These are phyloP conservation scores for Phycomyces blakesleeanus DNA, from an alignment of 192 early-diverging fungal species.

Conservation along the genomic window DNA sequence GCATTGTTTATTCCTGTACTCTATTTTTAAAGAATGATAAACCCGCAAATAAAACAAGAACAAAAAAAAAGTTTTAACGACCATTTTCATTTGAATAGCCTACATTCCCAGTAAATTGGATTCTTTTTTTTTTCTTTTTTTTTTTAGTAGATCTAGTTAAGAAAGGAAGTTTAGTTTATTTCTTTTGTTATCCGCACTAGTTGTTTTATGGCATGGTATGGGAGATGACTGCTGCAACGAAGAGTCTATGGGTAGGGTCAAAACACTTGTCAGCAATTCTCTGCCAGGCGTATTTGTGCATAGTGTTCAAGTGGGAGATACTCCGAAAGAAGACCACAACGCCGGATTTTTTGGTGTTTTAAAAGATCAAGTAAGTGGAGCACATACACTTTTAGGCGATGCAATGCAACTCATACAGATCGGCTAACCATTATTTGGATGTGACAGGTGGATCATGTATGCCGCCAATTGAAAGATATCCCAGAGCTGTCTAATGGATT, in stretches of 20 bases:
- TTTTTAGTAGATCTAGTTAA: too few species aligned
- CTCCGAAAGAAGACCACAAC: conserved; percentile 68
- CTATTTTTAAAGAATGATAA: too few species aligned
- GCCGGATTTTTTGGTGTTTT: conserved; percentile 85
- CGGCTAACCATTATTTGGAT: background rate
- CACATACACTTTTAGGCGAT: too few species aligned
- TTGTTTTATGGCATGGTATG: conserved; percentile 91
- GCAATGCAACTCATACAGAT: too few species aligned
- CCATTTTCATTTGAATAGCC: too few species aligned
- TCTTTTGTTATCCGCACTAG: conserved; percentile 25
- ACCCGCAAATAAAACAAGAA: too few species aligned
- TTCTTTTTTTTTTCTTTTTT: too few species aligned
- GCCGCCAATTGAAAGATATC: conserved; percentile 56
- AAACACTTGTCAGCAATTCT: conserved; percentile 22
- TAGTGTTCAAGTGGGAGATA: conserved; percentile 66
- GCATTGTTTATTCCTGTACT: too few species aligned
- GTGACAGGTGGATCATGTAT: conserved; percentile 27
- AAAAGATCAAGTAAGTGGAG: conserved; percentile 59
- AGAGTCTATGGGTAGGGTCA: conserved; percentile 38
- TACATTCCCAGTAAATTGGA: too few species aligned
- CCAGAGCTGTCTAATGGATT: conserved; percentile 69
- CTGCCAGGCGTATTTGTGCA: conserved; percentile 73
- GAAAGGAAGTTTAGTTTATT: too few species aligned
- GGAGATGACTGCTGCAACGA: conserved; percentile 81
- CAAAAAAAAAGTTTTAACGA: too few species aligned